Evolutionary conservation across 805 yeast species (phyloP).

Genomic region (Candida tammaniensis): DNA sequence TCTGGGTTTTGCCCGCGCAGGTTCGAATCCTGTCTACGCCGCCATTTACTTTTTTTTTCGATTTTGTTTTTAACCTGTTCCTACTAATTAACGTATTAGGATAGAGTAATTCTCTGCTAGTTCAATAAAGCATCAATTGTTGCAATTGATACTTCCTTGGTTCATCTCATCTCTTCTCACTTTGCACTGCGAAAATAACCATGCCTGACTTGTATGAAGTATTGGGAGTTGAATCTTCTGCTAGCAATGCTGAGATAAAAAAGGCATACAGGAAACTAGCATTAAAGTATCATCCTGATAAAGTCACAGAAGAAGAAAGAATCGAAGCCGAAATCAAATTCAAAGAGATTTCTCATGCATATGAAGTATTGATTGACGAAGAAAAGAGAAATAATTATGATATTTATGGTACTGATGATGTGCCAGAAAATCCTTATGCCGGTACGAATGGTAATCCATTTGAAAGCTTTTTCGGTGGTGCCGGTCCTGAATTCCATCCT

Average conservation of each 20-base stretch:
- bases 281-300: slow-evolving; percentile 84
- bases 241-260: slow-evolving; percentile 70
- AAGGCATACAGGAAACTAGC: slow-evolving; percentile 86
- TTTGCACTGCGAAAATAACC: not conserved
- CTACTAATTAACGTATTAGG: no score
- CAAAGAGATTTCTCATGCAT: slow-evolving; percentile 83
- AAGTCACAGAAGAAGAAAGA: slow-evolving; percentile 65
- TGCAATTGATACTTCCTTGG: no score
- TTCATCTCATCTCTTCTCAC: no score
- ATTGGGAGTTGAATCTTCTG: slow-evolving; percentile 64
- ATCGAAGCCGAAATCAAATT: slow-evolving; percentile 73
- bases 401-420: slow-evolving; percentile 46
- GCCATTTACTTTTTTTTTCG: slow-evolving; percentile 4
- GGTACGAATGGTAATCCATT: slow-evolving; percentile 14
- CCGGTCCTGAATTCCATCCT: slow-evolving; percentile 50
- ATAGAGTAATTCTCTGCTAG: no score
- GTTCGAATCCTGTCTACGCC: slow-evolving; percentile 13
- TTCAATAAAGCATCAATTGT: no score
- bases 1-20: slow-evolving; percentile 14
- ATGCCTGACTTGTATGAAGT: slow-evolving; percentile 53
- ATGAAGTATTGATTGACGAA: slow-evolving; percentile 77
- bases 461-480: slow-evolving; percentile 26
- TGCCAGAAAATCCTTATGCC: slow-evolving; percentile 18
- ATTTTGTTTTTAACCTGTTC: not conserved
- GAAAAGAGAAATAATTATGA: slow-evolving; percentile 59